phyloP scores from a whole-genome alignment of 2,329 filamentous ascomycete species.

The Nemania abortiva region DNA sequence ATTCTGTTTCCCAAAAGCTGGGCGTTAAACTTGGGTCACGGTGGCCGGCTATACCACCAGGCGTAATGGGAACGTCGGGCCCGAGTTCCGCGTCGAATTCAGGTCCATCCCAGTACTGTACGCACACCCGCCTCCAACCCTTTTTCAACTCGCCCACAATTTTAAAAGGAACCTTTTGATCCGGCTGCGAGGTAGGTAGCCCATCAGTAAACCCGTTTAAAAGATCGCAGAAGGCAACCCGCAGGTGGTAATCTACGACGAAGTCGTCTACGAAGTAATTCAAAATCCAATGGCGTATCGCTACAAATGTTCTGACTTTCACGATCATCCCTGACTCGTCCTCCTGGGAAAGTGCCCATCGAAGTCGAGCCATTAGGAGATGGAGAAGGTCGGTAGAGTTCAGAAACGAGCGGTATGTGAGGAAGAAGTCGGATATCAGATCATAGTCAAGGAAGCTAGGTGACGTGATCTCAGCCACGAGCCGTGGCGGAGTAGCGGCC shows the following conservation, averaged over 20 bases:
- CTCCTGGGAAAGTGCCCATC: constrained; percentile 84
- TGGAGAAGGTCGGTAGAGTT: constrained; percentile 80
- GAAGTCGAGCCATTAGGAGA: constrained; percentile 85
- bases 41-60: constrained; percentile 78
- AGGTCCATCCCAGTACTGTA: constrained; percentile 85
- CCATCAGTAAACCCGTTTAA: constrained; percentile 77
- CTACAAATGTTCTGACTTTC: constrained; percentile 95
- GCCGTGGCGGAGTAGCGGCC: constrained; percentile 88
- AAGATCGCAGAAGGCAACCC: constrained; percentile 81
- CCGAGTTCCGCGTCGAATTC: constrained; percentile 72
- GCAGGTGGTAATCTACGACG: constrained; percentile 78
- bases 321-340: constrained; percentile 93
- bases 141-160: constrained; percentile 95
- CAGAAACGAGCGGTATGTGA: constrained; percentile 92
- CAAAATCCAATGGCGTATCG: constrained; percentile 94
- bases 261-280: constrained; percentile 99
- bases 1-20: constrained; percentile 63
- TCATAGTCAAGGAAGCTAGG: constrained; percentile 97
- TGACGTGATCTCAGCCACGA: constrained; percentile 96
- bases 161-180: constrained; percentile 74
- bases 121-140: constrained; percentile 93
- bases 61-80: constrained; percentile 75
- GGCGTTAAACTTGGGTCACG: constrained; percentile 68
- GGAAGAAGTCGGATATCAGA: constrained; percentile 95
- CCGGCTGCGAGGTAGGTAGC: constrained; percentile 59